Conservation (phyloP, 192 early-diverging fungal species). For the Backusella luteola region DNA sequence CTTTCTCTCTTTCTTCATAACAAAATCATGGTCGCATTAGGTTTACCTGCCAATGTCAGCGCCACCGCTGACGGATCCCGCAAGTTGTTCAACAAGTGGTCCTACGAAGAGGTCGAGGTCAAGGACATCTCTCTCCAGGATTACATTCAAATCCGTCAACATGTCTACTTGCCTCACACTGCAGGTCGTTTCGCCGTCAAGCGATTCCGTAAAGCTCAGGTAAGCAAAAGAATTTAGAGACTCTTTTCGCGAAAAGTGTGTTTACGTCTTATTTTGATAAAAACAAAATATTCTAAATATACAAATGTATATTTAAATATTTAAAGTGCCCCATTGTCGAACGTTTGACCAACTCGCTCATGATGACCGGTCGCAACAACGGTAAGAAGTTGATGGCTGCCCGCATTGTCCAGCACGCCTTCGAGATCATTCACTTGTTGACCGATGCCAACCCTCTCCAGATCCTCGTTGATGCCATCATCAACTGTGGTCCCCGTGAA, state of each 20-base stretch:
- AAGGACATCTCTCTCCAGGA: slow-evolving; percentile 88
- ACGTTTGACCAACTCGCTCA: slow-evolving; percentile 97
- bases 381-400: slow-evolving; percentile 99
- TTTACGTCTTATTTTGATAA: not conserved
- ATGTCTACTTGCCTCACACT: slow-evolving; percentile 97
- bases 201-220: slow-evolving; percentile 97
- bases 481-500: slow-evolving; percentile 99
- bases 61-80: slow-evolving; percentile 50
- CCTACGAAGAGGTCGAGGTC: slow-evolving; percentile 84
- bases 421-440: slow-evolving; percentile 98
- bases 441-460: slow-evolving; percentile 99
- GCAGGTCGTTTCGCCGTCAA: slow-evolving; percentile 97
- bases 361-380: slow-evolving; percentile 99
- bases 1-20: not conserved
- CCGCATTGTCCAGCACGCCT: slow-evolving; percentile 99
- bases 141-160: slow-evolving; percentile 88
- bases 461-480: slow-evolving; percentile 96
- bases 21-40: slow-evolving; percentile 44
- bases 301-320: slow-evolving; percentile 9
- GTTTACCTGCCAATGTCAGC: slow-evolving; percentile 55
- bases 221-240: slow-evolving; percentile 21
- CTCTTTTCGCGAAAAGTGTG: not conserved
- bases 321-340: slow-evolving; percentile 91
- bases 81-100: slow-evolving; percentile 88
- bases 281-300: not conserved